Evolutionary conservation across 139 green algal genomes (phyloP), one percentile per base, ranked within the genome.

Genomic region (Chlamydomonas applanata): DNA sequence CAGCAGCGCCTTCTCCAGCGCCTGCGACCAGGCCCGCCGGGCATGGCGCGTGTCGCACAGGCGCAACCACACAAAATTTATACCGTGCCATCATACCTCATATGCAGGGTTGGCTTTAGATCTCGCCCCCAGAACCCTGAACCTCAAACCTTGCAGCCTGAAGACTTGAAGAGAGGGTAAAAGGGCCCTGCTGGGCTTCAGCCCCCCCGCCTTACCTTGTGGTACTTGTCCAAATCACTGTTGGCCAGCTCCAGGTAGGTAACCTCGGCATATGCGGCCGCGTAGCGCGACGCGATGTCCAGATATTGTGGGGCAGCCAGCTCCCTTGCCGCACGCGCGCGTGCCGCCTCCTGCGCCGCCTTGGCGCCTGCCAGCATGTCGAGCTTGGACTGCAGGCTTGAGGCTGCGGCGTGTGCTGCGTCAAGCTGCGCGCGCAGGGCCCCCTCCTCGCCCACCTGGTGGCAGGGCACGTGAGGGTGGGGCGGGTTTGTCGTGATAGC

Each of bases 1-100:
- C 77, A 98, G 92, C 84, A 99, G 84, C 24, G 96, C 96, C 77
- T 91, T 91, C 82, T 98, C 95, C 49, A 98, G 89, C 1, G 94
- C 95, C 83, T 93, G 79, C 29, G 16, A 32, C 57, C n/a, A n/a
- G n/a, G n/a, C n/a, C n/a, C n/a, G n/a, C n/a, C n/a, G n/a, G n/a
- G n/a, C n/a, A n/a, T n/a, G n/a, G n/a, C n/a, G n/a, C n/a, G n/a
- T n/a, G n/a, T n/a, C n/a, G n/a, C n/a, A n/a, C n/a, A n/a, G n/a
- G n/a, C n/a, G n/a, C n/a, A n/a, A n/a, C n/a, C n/a, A n/a, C n/a
- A n/a, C n/a, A n/a, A n/a, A n/a, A n/a, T n/a, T n/a, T n/a, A n/a
- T n/a, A n/a, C n/a, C n/a, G n/a, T n/a, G n/a, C n/a, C n/a, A n/a
- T n/a, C n/a, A n/a, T n/a, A n/a, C n/a, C n/a, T n/a, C n/a, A n/a